A percentile compares a stretch with the other conserved stretches of the same genome.
These are phyloP conservation scores for Colletotrichum spaethianum DNA, from an alignment of 2,329 filamentous ascomycete species.

Conservation along the genomic window DNA sequence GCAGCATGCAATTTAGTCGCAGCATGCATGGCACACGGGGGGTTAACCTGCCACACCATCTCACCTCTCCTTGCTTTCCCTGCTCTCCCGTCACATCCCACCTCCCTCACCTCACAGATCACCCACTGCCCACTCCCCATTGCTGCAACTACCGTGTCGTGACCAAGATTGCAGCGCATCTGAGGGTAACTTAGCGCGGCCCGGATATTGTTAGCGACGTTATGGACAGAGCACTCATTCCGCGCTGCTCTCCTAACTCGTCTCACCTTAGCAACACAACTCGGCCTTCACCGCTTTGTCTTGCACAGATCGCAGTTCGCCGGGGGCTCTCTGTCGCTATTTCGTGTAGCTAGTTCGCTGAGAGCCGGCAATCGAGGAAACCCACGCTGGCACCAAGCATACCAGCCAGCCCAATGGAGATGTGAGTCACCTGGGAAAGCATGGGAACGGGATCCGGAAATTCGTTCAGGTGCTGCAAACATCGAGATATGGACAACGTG, in stretches of 20 bases:
- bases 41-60: not conserved
- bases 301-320: slow-evolving; percentile 12
- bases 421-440: not conserved
- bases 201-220: slow-evolving; percentile 6
- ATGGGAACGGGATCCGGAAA: not conserved
- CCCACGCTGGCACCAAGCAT: not conserved
- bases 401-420: not conserved
- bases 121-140: not conserved
- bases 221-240: not conserved
- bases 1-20: not conserved
- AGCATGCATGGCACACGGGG: slow-evolving; percentile 7
- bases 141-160: slow-evolving; percentile 10
- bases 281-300: slow-evolving; percentile 23
- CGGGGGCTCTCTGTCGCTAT: not conserved
- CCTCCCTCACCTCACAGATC: slow-evolving; percentile 7
- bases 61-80: no score
- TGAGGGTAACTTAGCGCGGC: not conserved
- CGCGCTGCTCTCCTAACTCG: not conserved
- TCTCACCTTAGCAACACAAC: slow-evolving; percentile 14
- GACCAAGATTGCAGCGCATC: slow-evolving; percentile 8
- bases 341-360: not conserved
- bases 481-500: not conserved
- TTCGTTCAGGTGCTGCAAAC: not conserved
- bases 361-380: not conserved
- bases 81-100: not conserved